Evolutionary conservation across 306 rosid species (phyloP), one percentile per base, ranked within the genome.

Genomic region (Vigna angularis): DNA sequence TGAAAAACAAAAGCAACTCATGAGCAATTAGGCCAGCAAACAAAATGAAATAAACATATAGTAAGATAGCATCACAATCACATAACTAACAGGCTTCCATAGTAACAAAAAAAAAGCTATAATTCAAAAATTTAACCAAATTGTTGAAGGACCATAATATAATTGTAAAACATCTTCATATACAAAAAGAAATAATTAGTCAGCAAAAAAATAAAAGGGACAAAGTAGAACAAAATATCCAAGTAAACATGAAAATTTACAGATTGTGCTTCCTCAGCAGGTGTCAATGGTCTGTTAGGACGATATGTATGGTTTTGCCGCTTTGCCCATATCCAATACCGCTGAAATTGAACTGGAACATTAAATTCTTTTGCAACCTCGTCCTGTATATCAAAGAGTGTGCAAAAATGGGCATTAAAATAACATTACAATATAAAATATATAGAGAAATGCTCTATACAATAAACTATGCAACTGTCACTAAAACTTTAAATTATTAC

Each of bases 231-330:
- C 45, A 56, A 61, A 65, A 73, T 51, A 68, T 65, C 49, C 24
- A 18, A 53, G 78, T 17, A 77, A 75, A 71, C 28, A 59, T 49
- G 79, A 77, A 66, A 86, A 63, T 80, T 78, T 86, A 93, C 96
- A 71, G 97, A 80, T 86, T 87, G 97, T 36, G 89, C 61, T 89
- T 90, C 96, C 82, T 90, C 96, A 52, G 65, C 11, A 1, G 81
- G 80, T 13, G 90, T 90, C 89, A 89, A 82, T 68, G 96, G 97
- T 50, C 96, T 87, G 58, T 87, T 87, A 47, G 96, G 97, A 24
- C 97, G 92, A 79, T 93, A 90, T 11, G 97, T 93, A 81, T 90
- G 94, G 84, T 93, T 93, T 72, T 93, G 93, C 9, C 97, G 89
- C 85, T 93, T 90, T 55, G 92, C 96, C 97, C 96, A 93, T 40